phyloP scores from a whole-genome alignment of 345 rosid species.

The Lenwebbia sp. region DNA sequence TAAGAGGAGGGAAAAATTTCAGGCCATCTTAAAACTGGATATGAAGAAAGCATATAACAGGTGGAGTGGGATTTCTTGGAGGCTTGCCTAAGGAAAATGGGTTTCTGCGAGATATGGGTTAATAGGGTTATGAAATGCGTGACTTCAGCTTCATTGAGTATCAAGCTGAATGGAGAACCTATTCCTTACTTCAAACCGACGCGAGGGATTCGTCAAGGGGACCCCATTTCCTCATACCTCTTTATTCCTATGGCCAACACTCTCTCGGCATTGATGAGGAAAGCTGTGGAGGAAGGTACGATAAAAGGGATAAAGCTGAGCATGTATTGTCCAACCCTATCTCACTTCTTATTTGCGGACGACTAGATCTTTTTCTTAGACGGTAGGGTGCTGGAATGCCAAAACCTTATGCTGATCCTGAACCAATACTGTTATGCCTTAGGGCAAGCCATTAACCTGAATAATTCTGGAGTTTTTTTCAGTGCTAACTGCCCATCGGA shows the following conservation, averaged over 20 bases:
- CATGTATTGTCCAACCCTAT: fast-evolving
- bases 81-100: too few relatives aligned
- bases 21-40: background rate
- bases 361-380: background rate
- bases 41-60: background rate
- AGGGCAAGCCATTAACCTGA: constrained; percentile 46
- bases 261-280: background rate
- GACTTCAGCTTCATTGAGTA: too few relatives aligned
- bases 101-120: too few relatives aligned
- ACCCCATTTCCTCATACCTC: background rate
- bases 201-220: background rate
- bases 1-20: background rate
- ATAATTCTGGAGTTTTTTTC: constrained; percentile 44
- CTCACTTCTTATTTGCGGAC: background rate
- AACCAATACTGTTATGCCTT: constrained; percentile 76
- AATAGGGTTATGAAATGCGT: background rate
- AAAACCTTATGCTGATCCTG: constrained; percentile 30
- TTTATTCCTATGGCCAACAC: background rate
- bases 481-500: constrained; percentile 31
- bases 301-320: background rate
- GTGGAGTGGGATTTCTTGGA: background rate
- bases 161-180: background rate
- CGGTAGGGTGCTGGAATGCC: fast-evolving
- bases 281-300: background rate
- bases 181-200: background rate